Conservation (phyloP, 192 early-diverging fungal species). For the Dimargaris cristalligena region DNA sequence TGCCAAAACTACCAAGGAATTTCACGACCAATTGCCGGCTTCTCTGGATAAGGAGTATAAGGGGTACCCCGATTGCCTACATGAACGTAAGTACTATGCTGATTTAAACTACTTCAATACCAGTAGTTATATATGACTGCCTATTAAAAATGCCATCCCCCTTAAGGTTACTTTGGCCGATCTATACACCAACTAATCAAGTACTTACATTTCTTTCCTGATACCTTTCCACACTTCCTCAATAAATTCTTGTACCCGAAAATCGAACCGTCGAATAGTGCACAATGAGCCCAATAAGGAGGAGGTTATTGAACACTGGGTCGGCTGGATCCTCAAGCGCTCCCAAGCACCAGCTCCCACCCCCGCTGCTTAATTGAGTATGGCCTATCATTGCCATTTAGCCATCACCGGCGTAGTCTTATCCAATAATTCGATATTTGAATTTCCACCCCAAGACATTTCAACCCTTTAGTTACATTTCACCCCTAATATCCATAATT, state of each 20-base stretch:
- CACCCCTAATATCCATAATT: too few relatives aligned
- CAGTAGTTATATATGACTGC: background rate
- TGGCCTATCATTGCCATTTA: too few relatives aligned
- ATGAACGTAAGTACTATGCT: slow-evolving; percentile 24
- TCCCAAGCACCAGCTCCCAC: too few relatives aligned
- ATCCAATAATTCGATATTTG: too few relatives aligned
- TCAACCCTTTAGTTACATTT: too few relatives aligned
- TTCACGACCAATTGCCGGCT: slow-evolving; percentile 19
- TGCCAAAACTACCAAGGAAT: slow-evolving; percentile 16
- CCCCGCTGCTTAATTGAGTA: too few relatives aligned
- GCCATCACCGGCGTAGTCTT: too few relatives aligned
- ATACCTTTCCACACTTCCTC: background rate
- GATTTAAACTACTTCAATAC: background rate
- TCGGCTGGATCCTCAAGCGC: background rate
- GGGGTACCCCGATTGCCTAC: background rate
- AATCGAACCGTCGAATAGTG: background rate
- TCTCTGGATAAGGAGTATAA: slow-evolving; percentile 23
- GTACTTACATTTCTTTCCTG: background rate
- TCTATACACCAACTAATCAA: background rate
- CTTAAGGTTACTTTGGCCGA: background rate
- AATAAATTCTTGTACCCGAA: background rate
- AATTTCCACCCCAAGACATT: too few relatives aligned
- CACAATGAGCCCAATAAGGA: slow-evolving; percentile 3
- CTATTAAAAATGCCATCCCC: background rate
- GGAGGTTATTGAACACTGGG: slow-evolving; percentile 6